Base-by-base conservation (phyloP, 805 yeast genomes). In the Brettanomyces sp. region DNA sequence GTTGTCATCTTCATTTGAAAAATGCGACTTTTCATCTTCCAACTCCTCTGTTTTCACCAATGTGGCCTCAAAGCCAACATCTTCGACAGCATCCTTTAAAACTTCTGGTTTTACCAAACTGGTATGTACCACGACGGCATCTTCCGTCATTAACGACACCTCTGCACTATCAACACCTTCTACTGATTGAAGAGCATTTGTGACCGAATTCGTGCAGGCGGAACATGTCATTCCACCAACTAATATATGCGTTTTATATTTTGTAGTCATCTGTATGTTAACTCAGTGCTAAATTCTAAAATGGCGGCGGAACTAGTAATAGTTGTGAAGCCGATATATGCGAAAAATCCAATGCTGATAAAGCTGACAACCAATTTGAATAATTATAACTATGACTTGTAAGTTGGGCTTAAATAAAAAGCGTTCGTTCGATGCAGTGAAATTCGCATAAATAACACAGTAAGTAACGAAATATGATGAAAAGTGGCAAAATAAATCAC, bases 141-240 rank as follows among this genome's bases (percentile, higher is more conserved):
- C 76, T 52, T 85, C 93, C 0, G 95, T 86, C 3, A 86, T 65
- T 30, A 87, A 70, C 1, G 96, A 84, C 1, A 90, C 86, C 3
- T 74, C 70, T 0, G 73, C 86, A 13, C 35, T 37, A 3, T 57
- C 67, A 1, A 52, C 61, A 5, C 65, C 65, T 3, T 47, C 43
- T 0, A 60, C 9, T 2, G 41, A 28, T 23, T 41, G 35, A 13
- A 63, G 36, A 3, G 54, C 43, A 5, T 45, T 63, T 0, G 81
- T 76, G 21, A 91, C 77, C 0, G 93, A 68, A 2, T 82, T 71
- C 0, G 85, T 74, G 59, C 98, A 91, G 1, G 95, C 76, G 2
- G 93, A 82, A 58, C 97, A 91, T 2, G 98, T 90, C 97, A 90
- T 91, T 2, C 97, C 97, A 13, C 66, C 62, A 1, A 83, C 66